A percentile compares a stretch with the other conserved stretches of the same genome.
phyloP scores from a whole-genome alignment of 2,329 filamentous ascomycete species.

The Thermomyces lanuginosus region DNA sequence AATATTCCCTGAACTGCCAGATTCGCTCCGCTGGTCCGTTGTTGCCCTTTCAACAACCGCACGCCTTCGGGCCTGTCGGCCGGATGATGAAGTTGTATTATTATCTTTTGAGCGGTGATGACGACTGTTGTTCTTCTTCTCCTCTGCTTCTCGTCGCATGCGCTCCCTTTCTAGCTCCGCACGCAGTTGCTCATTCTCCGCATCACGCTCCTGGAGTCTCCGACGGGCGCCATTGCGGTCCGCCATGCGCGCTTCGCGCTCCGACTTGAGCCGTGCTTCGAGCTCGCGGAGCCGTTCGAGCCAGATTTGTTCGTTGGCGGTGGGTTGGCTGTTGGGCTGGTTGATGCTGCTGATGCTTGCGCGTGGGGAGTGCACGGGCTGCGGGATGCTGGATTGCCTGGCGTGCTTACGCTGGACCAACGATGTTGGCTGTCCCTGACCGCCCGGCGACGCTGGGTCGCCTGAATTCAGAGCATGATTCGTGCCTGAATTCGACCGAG shows the following conservation, averaged over 20 bases:
- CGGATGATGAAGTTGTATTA: too few species aligned
- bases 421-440: too few species aligned
- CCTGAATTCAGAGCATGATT: too few species aligned
- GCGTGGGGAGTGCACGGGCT: conserved; percentile 16
- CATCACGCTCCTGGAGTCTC: conserved; percentile 58
- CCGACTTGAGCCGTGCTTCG: conserved; percentile 74
- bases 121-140: background rate
- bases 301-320: conserved; percentile 54
- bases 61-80: too few species aligned
- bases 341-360: conserved; percentile 7
- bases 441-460: too few species aligned
- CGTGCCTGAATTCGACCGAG: conserved; percentile 15
- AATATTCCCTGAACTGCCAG: too few species aligned
- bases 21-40: background rate
- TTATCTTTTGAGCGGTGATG: background rate
- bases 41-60: too few species aligned
- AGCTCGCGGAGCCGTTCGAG: conserved; percentile 71
- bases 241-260: conserved; percentile 69
- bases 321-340: conserved; percentile 14
- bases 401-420: too few species aligned
- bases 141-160: conserved; percentile 20
- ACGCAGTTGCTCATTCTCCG: conserved; percentile 55
- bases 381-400: conserved; percentile 18
- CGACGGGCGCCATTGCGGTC: conserved; percentile 73
- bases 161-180: conserved; percentile 46